Evolutionary conservation across 148 eudicot species (phyloP), one percentile per base, ranked within the genome.

Genomic region (Suaeda aralocaspica): DNA sequence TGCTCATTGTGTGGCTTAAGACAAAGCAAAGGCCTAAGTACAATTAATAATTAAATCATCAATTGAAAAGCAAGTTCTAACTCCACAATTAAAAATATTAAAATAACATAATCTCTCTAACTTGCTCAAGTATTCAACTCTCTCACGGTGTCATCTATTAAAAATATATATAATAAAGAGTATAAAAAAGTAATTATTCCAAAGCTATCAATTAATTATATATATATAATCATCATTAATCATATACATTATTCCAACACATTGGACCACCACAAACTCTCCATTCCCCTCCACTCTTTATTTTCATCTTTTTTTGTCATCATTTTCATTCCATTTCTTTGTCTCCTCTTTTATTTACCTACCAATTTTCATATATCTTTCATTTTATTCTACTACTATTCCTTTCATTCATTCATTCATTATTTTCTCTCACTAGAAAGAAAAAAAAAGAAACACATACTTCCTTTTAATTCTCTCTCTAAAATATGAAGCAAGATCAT

Each of bases 401-500:
- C 42, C 26, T 49, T n/a, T n/a, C n/a, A n/a, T n/a, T n/a, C n/a
- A n/a, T n/a, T n/a, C 41, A 36, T 26, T 48, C 12, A 66, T 29
- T 18, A 16, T 16, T 10, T 69, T 58, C 41, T 65, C 41, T 29
- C 67, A 10, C 67, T 21, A 42, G 5, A n/a, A n/a, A n/a, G n/a
- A n/a, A n/a, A n/a, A n/a, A n/a, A n/a, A n/a, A 24, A 41, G 3
- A 22, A 24, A 5, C 29, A 4, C 15, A 8, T 4, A 0, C 18
- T 3, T 25, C 26, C 21, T 7, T 44, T 62, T n/a, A 12, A 24
- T 64, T 26, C 50, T 66, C 39, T 31, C 41, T 14, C 13, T 25
- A 34, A 68, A 62, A 4, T 25, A 52, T 72, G 70, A 72, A 72
- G 28, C 69, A 72, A 36, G 61, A 72, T 42, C 73, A 71, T 24